Percentiles rank a stretch among this genome's conserved stretches.
Conservation (phyloP, 1,284 basidiomycete species). For the Ganoderma resinaceum region DNA sequence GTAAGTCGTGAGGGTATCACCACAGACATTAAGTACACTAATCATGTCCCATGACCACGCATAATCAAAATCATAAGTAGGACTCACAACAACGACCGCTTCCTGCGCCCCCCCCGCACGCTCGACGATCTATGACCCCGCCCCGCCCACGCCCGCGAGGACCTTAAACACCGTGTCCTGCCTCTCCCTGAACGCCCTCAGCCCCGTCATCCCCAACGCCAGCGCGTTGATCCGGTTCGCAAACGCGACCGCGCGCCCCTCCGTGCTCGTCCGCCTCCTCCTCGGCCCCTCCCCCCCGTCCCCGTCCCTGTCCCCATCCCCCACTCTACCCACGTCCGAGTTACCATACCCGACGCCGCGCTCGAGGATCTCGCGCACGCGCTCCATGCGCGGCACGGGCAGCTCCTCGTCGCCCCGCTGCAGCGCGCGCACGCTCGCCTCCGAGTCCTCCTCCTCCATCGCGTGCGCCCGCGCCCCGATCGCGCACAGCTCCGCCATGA, state of each 20-base stretch:
- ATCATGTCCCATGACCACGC: neutral
- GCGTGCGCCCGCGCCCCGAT: conserved; percentile 60
- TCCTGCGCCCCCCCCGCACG: neutral
- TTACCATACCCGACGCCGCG: conserved; percentile 60
- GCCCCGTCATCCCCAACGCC: conserved; percentile 69
- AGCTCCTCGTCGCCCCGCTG: conserved; percentile 50
- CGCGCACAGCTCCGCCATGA: conserved; percentile 70
- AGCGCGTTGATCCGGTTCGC: conserved; percentile 78
- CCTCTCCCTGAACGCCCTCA: conserved; percentile 74
- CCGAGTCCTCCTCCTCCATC: conserved; percentile 65
- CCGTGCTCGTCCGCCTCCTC: conserved; percentile 53
- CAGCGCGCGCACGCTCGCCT: conserved; percentile 55
- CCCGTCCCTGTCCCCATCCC: neutral
- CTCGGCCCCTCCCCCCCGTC: conserved; percentile 29
- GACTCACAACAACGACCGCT: neutral
- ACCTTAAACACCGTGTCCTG: conserved; percentile 78
- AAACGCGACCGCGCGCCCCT: conserved; percentile 63
- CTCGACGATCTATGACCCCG: conserved; percentile 20
- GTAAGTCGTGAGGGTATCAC: neutral
- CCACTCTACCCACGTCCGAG: no score
- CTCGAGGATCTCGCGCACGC: conserved; percentile 65
- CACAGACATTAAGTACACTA: neutral
- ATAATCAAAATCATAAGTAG: neutral
- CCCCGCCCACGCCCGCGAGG: conserved; percentile 48
- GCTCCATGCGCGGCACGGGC: conserved; percentile 63